phyloP scores from a whole-genome alignment of 169 alveolate species.

The Eimeria sp. region DNA sequence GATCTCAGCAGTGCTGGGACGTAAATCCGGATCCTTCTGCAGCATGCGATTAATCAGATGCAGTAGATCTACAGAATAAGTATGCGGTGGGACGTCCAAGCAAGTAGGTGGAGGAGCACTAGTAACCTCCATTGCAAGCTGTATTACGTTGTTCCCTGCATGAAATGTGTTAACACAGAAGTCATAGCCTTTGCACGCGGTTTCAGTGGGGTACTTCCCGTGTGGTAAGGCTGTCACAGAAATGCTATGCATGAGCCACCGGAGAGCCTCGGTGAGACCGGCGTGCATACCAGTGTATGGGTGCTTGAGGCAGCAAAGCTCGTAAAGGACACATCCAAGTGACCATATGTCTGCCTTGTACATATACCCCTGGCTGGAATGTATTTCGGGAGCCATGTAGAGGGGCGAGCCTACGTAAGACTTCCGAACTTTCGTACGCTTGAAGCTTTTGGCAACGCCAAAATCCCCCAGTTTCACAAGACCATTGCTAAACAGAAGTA shows the following conservation, averaged over 20 bases:
- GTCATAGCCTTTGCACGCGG: not conserved
- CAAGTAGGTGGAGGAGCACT: constrained; percentile 44
- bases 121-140: constrained; percentile 62
- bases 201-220: not conserved
- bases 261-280: too few species aligned
- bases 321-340: constrained; percentile 96
- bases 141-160: constrained; percentile 58
- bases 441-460: constrained; percentile 95
- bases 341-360: constrained; percentile 97
- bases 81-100: constrained; percentile 41
- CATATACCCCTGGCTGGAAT: constrained; percentile 89
- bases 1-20: constrained; percentile 60
- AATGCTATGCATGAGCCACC: not conserved
- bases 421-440: constrained; percentile 71
- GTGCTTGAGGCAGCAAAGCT: constrained; percentile 88
- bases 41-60: constrained; percentile 69
- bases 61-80: constrained; percentile 32
- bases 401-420: constrained; percentile 68
- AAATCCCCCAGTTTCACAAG: constrained; percentile 96
- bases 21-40: constrained; percentile 40
- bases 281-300: constrained; percentile 54
- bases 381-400: constrained; percentile 76
- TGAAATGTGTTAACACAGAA: not conserved
- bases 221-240: not conserved
- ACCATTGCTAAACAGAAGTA: constrained; percentile 91